phyloP scores from a whole-genome alignment of 352 stramenopile species.

The Phytophthora litchii region DNA sequence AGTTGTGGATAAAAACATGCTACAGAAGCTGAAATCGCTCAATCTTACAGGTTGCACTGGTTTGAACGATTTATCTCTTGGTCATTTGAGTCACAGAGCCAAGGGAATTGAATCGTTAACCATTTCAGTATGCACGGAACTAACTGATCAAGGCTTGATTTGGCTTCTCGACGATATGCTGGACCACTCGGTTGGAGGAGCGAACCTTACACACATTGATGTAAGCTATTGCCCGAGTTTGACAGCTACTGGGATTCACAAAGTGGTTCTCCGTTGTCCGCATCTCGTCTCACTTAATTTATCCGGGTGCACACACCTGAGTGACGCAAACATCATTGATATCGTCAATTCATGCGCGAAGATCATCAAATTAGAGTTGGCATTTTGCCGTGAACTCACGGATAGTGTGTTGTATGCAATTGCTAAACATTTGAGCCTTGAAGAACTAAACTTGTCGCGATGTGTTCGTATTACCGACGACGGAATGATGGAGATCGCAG shows the following conservation, averaged over 20 bases:
- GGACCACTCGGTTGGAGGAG: slow-evolving; percentile 51
- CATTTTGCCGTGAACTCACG: slow-evolving; percentile 86
- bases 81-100: slow-evolving; percentile 66
- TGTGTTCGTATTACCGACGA: slow-evolving; percentile 87
- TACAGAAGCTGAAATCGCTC: slow-evolving; percentile 61
- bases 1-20: slow-evolving; percentile 81
- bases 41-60: slow-evolving; percentile 71
- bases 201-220: slow-evolving; percentile 63
- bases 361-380: slow-evolving; percentile 74
- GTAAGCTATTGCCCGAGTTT: slow-evolving; percentile 84
- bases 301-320: slow-evolving; percentile 80
- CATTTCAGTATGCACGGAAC: slow-evolving; percentile 56
- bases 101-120: slow-evolving; percentile 57
- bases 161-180: slow-evolving; percentile 76
- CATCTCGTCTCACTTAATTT: slow-evolving; percentile 81
- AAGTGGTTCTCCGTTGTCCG: slow-evolving; percentile 60
- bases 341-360: slow-evolving; percentile 73
- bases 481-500: slow-evolving; percentile 77
- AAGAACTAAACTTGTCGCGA: slow-evolving; percentile 67
- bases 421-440: slow-evolving; percentile 81
- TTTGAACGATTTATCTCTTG: slow-evolving; percentile 77
- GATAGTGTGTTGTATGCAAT: slow-evolving; percentile 73
- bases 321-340: slow-evolving; percentile 66
- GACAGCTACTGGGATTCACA: slow-evolving; percentile 51
- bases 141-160: slow-evolving; percentile 70